Conservation (phyloP, 108 stramenopile species). For the Cylindrotheca closterium region DNA sequence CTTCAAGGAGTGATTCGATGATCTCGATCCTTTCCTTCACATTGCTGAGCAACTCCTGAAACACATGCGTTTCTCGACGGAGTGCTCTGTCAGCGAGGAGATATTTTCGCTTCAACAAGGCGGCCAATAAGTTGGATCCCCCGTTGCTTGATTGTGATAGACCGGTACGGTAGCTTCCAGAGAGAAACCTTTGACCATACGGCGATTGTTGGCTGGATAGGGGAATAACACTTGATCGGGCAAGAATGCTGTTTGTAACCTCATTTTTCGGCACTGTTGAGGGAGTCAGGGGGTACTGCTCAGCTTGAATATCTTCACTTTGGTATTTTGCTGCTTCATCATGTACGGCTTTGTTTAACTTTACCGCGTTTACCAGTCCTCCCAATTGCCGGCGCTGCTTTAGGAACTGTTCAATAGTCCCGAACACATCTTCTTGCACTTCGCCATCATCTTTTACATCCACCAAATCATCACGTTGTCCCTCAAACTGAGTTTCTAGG, state of each 20-base stretch:
- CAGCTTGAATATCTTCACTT: not conserved
- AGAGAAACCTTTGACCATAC: not conserved
- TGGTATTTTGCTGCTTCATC: constrained; percentile 24
- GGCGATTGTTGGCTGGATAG: not conserved
- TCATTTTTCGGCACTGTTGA: no score
- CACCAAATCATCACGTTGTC: not conserved
- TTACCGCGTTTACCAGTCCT: constrained; percentile 9
- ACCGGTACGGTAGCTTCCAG: not conserved
- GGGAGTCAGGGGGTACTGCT: not conserved
- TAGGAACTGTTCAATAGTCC: constrained; percentile 19
- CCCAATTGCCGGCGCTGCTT: constrained; percentile 8
- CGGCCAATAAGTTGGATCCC: constrained; percentile 7
- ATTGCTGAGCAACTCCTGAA: constrained; percentile 8
- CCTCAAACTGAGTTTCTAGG: no score
- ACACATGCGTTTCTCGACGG: constrained; percentile 4
- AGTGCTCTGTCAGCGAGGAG: not conserved
- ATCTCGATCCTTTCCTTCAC: constrained; percentile 6
- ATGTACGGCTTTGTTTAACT: constrained; percentile 7
- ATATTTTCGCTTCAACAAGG: constrained; percentile 17
- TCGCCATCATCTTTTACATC: constrained; percentile 10
- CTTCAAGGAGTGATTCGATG: not conserved
- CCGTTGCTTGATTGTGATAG: not conserved
- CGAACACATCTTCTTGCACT: constrained; percentile 15
- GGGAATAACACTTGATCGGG: no score
- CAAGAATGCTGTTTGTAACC: no score